Conservation (phyloP, 2,329 filamentous ascomycete genomes). For the Pseudogymnoascus sp. region DNA sequence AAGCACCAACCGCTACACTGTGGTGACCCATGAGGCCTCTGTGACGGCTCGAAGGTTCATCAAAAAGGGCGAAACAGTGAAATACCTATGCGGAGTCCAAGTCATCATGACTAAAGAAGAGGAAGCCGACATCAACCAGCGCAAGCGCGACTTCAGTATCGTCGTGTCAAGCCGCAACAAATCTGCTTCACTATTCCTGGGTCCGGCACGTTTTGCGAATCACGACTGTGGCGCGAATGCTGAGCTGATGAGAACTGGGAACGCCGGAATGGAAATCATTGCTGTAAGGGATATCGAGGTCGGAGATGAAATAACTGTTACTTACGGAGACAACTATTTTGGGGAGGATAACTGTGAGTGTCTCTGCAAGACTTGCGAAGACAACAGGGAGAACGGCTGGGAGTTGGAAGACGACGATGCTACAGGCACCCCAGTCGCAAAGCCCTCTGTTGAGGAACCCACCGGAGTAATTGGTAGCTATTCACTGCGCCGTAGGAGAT, state of each 20-base stretch:
- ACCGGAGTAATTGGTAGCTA: constrained; percentile 34
- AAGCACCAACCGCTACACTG: constrained; percentile 89
- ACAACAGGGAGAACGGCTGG: constrained; percentile 73
- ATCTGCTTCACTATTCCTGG: constrained; percentile 83
- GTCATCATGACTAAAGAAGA: constrained; percentile 89
- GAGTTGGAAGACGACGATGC: constrained; percentile 40
- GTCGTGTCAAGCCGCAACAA: constrained; percentile 91
- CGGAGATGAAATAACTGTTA: constrained; percentile 94
- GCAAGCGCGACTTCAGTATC: constrained; percentile 92
- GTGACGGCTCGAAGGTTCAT: constrained; percentile 75
- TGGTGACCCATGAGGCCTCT: constrained; percentile 80
- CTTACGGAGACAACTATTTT: constrained; percentile 93
- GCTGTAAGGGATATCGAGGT: constrained; percentile 72
- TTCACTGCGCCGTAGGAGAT: constrained; percentile 43
- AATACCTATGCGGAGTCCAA: constrained; percentile 84
- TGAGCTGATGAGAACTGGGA: constrained; percentile 71
- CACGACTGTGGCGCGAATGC: constrained; percentile 95
- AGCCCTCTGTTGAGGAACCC: constrained; percentile 25
- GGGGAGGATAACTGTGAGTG: constrained; percentile 93
- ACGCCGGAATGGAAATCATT: constrained; percentile 83
- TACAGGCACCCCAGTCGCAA: constrained; percentile 18
- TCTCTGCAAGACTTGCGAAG: constrained; percentile 81
- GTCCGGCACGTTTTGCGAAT: constrained; percentile 91
- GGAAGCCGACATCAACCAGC: constrained; percentile 69
- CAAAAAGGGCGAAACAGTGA: constrained; percentile 74